Base-by-base conservation (phyloP, 2,329 filamentous ascomycete genomes). In the Hymenoscyphus repandus region DNA sequence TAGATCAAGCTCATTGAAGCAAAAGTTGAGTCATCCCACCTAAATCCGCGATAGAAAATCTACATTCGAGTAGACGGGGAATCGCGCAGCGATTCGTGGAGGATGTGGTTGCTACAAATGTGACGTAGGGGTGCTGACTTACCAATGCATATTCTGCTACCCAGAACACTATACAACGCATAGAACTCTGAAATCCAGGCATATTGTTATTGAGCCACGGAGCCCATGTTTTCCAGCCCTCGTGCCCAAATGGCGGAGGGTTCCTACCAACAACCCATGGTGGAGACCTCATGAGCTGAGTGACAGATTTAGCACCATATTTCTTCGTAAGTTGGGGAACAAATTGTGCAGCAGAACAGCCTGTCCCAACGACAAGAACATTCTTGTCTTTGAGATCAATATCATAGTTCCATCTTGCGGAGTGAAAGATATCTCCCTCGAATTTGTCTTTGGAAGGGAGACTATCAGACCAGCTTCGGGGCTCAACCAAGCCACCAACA, bases 271-370 rank as follows among this genome's bases (percentile, higher is more conserved):
- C 68, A 1, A 80, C 73, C 78, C 78, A 82, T 1, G 79, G 79
- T 10, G 78, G 76, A 12, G 75, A 75, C 13, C 77, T 68, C 75
- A 82, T 79, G 6, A 83, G 55, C 55, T 83, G 79, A 1, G 77
- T 80, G n/a, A 82, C 73, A 5, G 74, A 75, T 59, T 75, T 80
- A 31, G 74, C 76, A 18, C 57, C 59, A 45, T 65, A 62, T 31
- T 62, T 49, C 72, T 73, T 69, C 2, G 70, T 70, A 5, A 82
- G 66, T 34, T 67, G 60, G 1, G 79, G 78, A 6, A 83, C 72
- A 20, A 82, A 71, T 55, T 83, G 79, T 12, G 75, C 74, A 2
- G 78, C 77, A 57, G 72, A 77, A 59, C 79, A 82, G 11, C 79
- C 79, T 2, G 77, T 80, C 4, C 79, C 79, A 41, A 82, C 63